Conservation (phyloP, 176 grass and related monocot species). For the Musa acuminata region DNA sequence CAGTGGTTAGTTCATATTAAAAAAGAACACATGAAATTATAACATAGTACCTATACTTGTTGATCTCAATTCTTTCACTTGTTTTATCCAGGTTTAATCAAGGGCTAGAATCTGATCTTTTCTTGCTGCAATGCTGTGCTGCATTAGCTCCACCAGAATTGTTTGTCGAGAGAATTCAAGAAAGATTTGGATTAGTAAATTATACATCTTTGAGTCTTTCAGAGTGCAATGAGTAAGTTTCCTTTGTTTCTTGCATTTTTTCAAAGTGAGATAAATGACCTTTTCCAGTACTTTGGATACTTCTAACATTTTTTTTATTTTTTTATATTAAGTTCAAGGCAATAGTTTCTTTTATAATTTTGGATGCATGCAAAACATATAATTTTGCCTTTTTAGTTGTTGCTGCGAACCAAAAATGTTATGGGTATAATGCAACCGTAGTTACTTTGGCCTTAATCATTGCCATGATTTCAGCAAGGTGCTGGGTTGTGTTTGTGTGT, state of each 20-base stretch:
- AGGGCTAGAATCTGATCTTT: slow-evolving; percentile 87
- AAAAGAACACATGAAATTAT: slow-evolving; percentile 4
- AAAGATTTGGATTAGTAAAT: slow-evolving; percentile 74
- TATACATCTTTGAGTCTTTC: slow-evolving; percentile 62
- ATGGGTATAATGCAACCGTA: no score
- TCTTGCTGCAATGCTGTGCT: slow-evolving; percentile 95
- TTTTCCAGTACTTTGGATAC: not conserved
- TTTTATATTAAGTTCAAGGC: not conserved
- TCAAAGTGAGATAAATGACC: not conserved
- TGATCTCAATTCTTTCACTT: slow-evolving; percentile 15
- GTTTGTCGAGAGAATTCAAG: slow-evolving; percentile 89
- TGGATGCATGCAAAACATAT: not conserved
- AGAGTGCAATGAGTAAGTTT: slow-evolving; percentile 79
- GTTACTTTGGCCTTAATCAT: not conserved
- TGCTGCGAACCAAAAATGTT: not conserved
- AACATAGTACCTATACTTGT: not conserved
- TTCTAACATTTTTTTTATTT: not conserved
- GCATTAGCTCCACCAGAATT: slow-evolving; percentile 78
- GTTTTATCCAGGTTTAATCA: slow-evolving; percentile 73
- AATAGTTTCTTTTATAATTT: not conserved
- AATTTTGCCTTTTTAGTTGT: not conserved
- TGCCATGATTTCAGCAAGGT: not conserved
- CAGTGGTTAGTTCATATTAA: slow-evolving; percentile 62
- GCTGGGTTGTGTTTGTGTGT: not conserved
- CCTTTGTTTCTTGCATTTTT: not conserved